Percentiles rank a stretch among this genome's conserved stretches.
Evolutionary conservation across 306 rosid genomes (phyloP).

Genomic region (Crataegus laevigata): DNA sequence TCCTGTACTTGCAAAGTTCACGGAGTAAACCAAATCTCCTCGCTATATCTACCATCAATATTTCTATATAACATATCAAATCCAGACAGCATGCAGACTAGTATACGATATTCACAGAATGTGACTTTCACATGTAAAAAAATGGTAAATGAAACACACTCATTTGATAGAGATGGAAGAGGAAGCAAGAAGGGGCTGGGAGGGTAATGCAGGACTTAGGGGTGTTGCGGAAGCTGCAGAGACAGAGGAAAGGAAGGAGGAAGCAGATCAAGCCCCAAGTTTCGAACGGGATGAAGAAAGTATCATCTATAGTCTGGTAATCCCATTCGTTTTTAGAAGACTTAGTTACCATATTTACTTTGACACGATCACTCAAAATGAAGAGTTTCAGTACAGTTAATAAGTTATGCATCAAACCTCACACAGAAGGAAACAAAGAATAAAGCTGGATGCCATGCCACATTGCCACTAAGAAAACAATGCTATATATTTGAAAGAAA

Average conservation of each 20-base stretch:
- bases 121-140: not conserved
- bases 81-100: not conserved
- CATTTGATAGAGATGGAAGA: not conserved
- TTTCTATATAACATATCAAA: not conserved
- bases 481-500: not conserved
- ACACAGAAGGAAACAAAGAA: not conserved
- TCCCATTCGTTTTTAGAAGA: not conserved
- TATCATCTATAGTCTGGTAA: not conserved
- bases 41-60: not conserved
- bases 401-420: not conserved
- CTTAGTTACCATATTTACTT: not conserved
- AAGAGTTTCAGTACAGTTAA: not conserved
- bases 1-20: slow-evolving; percentile 39
- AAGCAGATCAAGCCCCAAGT: not conserved
- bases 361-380: slow-evolving; percentile 10
- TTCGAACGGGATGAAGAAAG: not conserved
- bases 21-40: not conserved
- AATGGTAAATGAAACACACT: not conserved
- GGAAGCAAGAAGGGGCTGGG: not conserved
- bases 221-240: not conserved
- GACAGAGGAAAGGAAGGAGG: not conserved
- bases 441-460: not conserved
- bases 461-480: not conserved
- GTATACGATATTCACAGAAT: not conserved
- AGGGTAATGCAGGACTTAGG: too few relatives aligned